Evolutionary conservation across 1,284 basidiomycete genomes (phyloP), one percentile per base, ranked within the genome.

Genomic region (Hypsizygus ulmarius): DNA sequence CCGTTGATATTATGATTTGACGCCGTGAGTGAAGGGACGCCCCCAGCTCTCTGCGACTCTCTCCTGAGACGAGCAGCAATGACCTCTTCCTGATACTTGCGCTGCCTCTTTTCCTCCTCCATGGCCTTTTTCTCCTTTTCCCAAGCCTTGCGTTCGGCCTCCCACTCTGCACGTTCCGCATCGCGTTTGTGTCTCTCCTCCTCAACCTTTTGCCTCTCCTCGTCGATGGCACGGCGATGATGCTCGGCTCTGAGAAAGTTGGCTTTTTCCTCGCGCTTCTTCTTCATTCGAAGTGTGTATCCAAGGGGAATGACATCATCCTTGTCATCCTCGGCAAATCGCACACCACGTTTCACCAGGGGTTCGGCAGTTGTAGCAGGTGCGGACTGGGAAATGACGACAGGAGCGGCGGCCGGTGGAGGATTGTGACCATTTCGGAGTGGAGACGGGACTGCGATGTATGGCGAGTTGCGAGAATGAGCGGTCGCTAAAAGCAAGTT

Each of bases 211-310:
- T 58, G 58, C 36, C 68, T 66, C 52, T 72, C 71, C 45, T 68
- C 69, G 52, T 69, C 67, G 16, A 61, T 48, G 25, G 55, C 32
- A 34, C 55, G 54, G 45, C 64, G 57, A 51, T 66, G 60, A 34
- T 75, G 74, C 59, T 88, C 78, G 59, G 75, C 74, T 43, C 72
- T 75, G 55, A 89, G 68, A 58, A 89, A 88, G 28, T 66, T 74
- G 38, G 78, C 80, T 66, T 87, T 87, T 65, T 85, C 79, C 62
- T 85, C 84, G 41, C 81, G 79, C 56, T 79, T 79, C 69, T 84
- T 82, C 68, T 79, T 82, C 60, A 77, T 74, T 41, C 84, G 81
- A 58, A 85, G 67, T 30, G 83, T 75, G 59, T 88, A 81, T 16
- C 77, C 79, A 32, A 87, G 68, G 0, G 87, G 87, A 54, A 87